phyloP scores from a whole-genome alignment of 176 grass and related monocot genomes.

The Aegilops sharonensis region DNA sequence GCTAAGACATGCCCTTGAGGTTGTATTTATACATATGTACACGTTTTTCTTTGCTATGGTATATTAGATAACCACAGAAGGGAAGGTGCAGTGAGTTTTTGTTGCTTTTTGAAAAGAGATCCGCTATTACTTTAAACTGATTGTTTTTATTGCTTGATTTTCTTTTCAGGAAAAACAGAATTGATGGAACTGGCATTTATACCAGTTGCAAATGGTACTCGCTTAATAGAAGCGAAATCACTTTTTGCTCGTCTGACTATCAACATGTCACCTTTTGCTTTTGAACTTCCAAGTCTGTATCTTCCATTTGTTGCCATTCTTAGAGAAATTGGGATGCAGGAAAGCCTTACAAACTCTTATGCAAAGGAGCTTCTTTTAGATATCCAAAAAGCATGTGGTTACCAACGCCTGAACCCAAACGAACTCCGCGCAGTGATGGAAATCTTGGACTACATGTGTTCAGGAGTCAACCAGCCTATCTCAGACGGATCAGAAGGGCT shows the following conservation, averaged over 20 bases:
- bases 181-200: constrained; percentile 85
- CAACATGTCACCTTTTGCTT: constrained; percentile 96
- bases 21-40: not conserved
- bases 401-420: constrained; percentile 93
- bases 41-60: not conserved
- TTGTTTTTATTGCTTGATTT: constrained; percentile 24
- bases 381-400: constrained; percentile 92
- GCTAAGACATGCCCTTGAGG: constrained; percentile 3
- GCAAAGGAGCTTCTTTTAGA: constrained; percentile 84
- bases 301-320: constrained; percentile 82
- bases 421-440: constrained; percentile 91
- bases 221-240: constrained; percentile 81
- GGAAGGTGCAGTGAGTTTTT: not conserved
- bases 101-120: constrained; percentile 21
- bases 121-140: not conserved
- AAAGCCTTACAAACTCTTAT: constrained; percentile 74
- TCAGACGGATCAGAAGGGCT: constrained; percentile 43
- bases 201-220: constrained; percentile 95
- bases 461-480: constrained; percentile 45
- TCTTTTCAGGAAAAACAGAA: constrained; percentile 70
- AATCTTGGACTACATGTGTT: constrained; percentile 88
- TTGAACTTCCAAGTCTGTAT: constrained; percentile 81
- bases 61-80: constrained; percentile 7
- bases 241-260: constrained; percentile 84
- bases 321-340: constrained; percentile 88